phyloP scores from a whole-genome alignment of 2,329 filamentous ascomycete genomes.

The Alternaria consortialis region DNA sequence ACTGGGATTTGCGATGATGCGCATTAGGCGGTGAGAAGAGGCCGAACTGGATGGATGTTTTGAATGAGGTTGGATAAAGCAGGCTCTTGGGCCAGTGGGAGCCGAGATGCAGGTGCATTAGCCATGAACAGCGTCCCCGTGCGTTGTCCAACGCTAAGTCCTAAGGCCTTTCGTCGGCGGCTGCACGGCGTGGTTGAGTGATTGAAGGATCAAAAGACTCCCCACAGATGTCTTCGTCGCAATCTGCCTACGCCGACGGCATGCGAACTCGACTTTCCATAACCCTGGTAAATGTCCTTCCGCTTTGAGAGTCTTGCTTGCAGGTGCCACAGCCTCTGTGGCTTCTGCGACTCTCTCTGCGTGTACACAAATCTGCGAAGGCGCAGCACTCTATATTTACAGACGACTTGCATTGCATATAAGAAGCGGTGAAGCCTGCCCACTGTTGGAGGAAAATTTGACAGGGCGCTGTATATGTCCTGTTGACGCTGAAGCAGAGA shows the following conservation, averaged over 20 bases:
- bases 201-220: constrained; percentile 21
- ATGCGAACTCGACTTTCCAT: constrained; percentile 35
- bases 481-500: constrained; percentile 4
- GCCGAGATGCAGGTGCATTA: constrained; percentile 46
- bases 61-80: constrained; percentile 41
- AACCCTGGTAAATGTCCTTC: constrained; percentile 39
- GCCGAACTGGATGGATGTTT: constrained; percentile 29
- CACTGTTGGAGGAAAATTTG: constrained; percentile 24
- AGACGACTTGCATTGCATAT: constrained; percentile 29
- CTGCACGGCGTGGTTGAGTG: constrained; percentile 27
- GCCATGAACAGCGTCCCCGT: constrained; percentile 49
- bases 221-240: constrained; percentile 31
- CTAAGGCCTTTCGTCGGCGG: constrained; percentile 33
- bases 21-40: constrained; percentile 49
- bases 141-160: constrained; percentile 38
- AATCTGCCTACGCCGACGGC: constrained; percentile 39
- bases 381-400: constrained; percentile 41
- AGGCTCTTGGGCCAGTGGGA: constrained; percentile 41
- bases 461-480: background rate
- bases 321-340: constrained; percentile 33
- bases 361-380: constrained; percentile 32
- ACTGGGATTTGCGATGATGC: constrained; percentile 41
- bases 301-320: constrained; percentile 26
- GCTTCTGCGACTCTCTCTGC: constrained; percentile 25
- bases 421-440: constrained; percentile 46